phyloP scores from a whole-genome alignment of 1,284 basidiomycete genomes.

The Neotropicomus parvogracilis region DNA sequence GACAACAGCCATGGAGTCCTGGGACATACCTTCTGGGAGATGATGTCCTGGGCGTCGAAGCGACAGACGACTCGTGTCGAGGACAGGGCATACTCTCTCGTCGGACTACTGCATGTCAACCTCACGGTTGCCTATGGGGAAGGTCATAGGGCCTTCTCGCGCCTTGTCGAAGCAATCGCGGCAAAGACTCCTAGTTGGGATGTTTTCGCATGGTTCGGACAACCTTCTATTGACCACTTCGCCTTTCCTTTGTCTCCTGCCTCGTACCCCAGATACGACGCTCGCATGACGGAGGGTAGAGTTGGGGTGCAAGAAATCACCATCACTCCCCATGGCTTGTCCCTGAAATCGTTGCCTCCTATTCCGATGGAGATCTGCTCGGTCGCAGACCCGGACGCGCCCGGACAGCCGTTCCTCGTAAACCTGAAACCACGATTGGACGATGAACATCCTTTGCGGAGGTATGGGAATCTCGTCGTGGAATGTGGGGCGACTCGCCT shows the following conservation, averaged over 20 bases:
- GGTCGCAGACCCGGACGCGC: neutral
- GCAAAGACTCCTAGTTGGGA: constrained; percentile 11
- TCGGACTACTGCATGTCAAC: constrained; percentile 15
- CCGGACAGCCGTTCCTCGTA: neutral
- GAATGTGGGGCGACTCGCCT: constrained; percentile 3
- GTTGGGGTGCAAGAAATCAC: neutral
- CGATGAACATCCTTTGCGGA: neutral
- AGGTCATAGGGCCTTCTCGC: neutral
- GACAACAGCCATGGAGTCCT: constrained; percentile 11
- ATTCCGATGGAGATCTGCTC: constrained; percentile 2
- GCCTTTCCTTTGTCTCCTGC: constrained; percentile 12
- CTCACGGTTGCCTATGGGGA: neutral
- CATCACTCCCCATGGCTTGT: neutral
- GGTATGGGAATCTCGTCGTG: neutral
- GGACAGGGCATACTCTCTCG: constrained; percentile 16
- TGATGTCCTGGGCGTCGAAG: constrained; percentile 22
- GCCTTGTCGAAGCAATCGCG: constrained; percentile 9
- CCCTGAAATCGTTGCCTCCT: constrained; percentile 1
- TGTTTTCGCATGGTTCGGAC: constrained; percentile 15
- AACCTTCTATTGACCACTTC: constrained; percentile 15
- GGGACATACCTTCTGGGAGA: constrained; percentile 11
- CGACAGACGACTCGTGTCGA: constrained; percentile 14
- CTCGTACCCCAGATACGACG: constrained; percentile 9
- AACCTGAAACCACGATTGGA: neutral
- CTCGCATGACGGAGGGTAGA: neutral